Conservation (phyloP, 805 yeast genomes). For the Torulaspora microellipsoides region DNA sequence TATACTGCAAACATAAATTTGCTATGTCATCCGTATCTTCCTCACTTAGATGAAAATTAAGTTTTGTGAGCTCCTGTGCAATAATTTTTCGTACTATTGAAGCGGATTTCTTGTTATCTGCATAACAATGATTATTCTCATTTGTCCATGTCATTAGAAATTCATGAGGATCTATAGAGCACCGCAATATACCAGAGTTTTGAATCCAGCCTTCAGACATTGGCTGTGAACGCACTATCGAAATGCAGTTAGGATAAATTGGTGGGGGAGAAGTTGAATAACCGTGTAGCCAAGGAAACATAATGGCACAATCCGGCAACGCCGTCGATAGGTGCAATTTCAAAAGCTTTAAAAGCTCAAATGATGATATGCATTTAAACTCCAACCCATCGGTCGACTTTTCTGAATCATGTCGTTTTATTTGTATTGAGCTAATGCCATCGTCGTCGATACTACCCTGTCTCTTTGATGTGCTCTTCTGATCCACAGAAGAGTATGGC, state of each 20-base stretch:
- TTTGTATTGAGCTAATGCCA: conserved; percentile 2
- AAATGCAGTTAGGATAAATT: conserved; percentile 42
- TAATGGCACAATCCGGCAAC: conserved; percentile 57
- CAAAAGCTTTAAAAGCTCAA: conserved; percentile 11
- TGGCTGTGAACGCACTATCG: conserved; percentile 32
- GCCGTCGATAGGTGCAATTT: conserved; percentile 20
- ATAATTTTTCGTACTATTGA: conserved; percentile 20
- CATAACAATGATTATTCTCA: conserved; percentile 35
- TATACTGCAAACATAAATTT: conserved; percentile 25
- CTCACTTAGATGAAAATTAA: conserved; percentile 21
- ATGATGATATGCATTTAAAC: conserved; percentile 7
- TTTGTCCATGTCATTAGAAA: conserved; percentile 47
- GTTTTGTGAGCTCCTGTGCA: conserved; percentile 6
- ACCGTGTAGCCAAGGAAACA: conserved; percentile 94
- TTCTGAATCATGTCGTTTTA: conserved; percentile 12
- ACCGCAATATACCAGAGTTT: conserved; percentile 45
- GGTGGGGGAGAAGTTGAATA: conserved; percentile 53
- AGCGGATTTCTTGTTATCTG: conserved; percentile 16
- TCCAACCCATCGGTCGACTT: conserved; percentile 1
- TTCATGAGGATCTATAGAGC: conserved; percentile 52
- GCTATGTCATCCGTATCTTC: conserved; percentile 23
- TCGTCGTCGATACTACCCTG: conserved; percentile 11
- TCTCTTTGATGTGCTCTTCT: conserved; percentile 12
- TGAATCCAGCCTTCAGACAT: conserved; percentile 15
- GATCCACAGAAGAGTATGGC: conserved; percentile 5